phyloP scores from a whole-genome alignment of 208 protist species.

The Trypanosoma brucei region DNA sequence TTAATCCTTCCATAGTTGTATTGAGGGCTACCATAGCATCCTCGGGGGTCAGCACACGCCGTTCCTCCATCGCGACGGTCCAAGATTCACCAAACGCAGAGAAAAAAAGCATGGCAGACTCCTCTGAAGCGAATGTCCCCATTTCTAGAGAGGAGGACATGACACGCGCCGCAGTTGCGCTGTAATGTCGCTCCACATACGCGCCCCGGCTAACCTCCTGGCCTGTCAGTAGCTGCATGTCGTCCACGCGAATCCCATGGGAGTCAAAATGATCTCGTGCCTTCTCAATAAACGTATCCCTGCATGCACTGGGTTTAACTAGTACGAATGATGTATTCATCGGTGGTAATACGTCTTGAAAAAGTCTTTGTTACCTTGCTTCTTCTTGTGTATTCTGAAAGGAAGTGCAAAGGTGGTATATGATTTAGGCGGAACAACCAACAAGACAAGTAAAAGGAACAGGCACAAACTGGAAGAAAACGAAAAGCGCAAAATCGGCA shows the following conservation, averaged over 20 bases:
- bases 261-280: constrained; percentile 25
- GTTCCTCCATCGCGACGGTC: constrained; percentile 51
- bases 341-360: background rate
- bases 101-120: constrained; percentile 50
- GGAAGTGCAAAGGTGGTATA: too few relatives aligned
- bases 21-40: constrained; percentile 42
- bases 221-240: constrained; percentile 30
- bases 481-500: too few relatives aligned
- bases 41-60: constrained; percentile 50
- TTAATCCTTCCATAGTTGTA: constrained; percentile 29
- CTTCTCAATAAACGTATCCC: constrained; percentile 27
- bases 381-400: too few relatives aligned
- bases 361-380: too few relatives aligned
- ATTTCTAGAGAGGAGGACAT: constrained; percentile 25
- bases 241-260: constrained; percentile 38
- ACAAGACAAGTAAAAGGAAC: too few relatives aligned
- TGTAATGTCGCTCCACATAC: constrained; percentile 67
- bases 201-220: constrained; percentile 35
- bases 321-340: constrained; percentile 62
- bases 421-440: too few relatives aligned
- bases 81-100: constrained; percentile 53
- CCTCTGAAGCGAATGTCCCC: constrained; percentile 29
- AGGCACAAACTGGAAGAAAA: too few relatives aligned
- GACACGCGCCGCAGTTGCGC: constrained; percentile 38
- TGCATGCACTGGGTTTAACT: constrained; percentile 57